Percentiles rank a stretch among this genome's conserved stretches.
Conservation (phyloP, 768 basidiomycete species). For the Neoboletus subvelutipes region DNA sequence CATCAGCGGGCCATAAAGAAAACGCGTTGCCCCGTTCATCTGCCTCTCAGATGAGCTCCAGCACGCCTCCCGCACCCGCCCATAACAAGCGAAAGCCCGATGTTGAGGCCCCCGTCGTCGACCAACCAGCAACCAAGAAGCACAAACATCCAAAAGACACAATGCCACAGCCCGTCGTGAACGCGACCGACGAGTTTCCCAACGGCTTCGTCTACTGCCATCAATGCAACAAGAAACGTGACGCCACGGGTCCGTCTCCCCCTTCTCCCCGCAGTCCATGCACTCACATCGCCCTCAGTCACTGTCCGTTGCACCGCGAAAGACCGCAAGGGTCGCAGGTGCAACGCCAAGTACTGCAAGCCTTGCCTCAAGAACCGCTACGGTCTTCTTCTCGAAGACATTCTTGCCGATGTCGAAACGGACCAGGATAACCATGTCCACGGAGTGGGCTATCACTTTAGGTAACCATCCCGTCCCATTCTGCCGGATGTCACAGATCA, state of each 20-base stretch:
- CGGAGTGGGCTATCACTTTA: constrained; percentile 47
- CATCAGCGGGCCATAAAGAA: constrained; percentile 45
- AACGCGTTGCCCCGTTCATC: constrained; percentile 40
- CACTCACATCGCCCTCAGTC: constrained; percentile 24
- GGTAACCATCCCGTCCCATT: constrained; percentile 36
- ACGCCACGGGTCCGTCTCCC: constrained; percentile 43
- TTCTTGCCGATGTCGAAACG: constrained; percentile 37
- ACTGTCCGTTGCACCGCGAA: constrained; percentile 39
- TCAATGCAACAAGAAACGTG: constrained; percentile 67
- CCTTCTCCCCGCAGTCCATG: not conserved
- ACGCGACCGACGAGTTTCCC: constrained; percentile 32
- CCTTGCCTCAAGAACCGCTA: constrained; percentile 70
- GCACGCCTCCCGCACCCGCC: constrained; percentile 29
- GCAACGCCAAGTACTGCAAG: constrained; percentile 61
- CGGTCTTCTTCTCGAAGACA: constrained; percentile 42
- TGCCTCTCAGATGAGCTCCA: constrained; percentile 30
- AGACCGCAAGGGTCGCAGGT: constrained; percentile 39
- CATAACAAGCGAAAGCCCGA: constrained; percentile 54
- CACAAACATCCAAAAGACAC: constrained; percentile 31
- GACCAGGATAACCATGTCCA: constrained; percentile 28
- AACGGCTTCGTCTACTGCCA: constrained; percentile 59
- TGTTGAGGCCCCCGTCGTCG: constrained; percentile 14
- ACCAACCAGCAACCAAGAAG: constrained; percentile 22
- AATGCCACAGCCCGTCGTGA: constrained; percentile 15
- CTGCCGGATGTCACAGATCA: constrained; percentile 11